Evolutionary conservation across 768 basidiomycete species (phyloP).

Genomic region (Kondoa subrosea): DNA sequence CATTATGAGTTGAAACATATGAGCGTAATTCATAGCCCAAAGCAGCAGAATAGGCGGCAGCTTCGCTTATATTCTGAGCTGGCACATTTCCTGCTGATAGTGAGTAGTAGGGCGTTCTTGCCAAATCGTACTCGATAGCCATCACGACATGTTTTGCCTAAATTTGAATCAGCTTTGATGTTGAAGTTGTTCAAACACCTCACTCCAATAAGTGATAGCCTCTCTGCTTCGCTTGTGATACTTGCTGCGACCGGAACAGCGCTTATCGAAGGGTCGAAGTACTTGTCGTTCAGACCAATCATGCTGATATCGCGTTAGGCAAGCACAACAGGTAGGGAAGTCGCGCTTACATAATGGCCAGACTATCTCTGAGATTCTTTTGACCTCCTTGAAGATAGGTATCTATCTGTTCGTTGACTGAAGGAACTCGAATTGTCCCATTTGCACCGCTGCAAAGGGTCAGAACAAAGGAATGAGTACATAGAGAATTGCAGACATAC

Average conservation of each 20-base stretch:
- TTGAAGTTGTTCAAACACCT: background rate
- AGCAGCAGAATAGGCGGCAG: background rate
- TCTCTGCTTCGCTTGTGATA: background rate
- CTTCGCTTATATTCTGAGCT: background rate
- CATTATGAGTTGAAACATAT: background rate
- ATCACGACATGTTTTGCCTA: background rate
- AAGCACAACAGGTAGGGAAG: background rate
- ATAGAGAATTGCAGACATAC: background rate
- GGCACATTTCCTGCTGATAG: background rate
- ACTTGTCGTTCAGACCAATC: too few species aligned
- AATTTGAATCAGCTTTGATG: background rate
- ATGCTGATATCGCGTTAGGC: too few species aligned
- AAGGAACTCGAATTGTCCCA: background rate
- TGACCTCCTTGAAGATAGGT: background rate
- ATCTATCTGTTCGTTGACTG: background rate
- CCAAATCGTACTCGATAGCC: background rate
- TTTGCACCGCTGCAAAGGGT: background rate
- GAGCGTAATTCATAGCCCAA: background rate
- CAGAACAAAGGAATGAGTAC: too few species aligned
- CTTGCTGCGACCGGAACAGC: background rate
- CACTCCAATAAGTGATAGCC: background rate
- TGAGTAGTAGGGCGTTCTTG: background rate
- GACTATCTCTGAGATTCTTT: background rate
- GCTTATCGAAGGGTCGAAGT: background rate
- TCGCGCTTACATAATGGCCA: background rate